Base-by-base conservation (phyloP, 371 early-diverging fungal species). In the Mucor saturninus region DNA sequence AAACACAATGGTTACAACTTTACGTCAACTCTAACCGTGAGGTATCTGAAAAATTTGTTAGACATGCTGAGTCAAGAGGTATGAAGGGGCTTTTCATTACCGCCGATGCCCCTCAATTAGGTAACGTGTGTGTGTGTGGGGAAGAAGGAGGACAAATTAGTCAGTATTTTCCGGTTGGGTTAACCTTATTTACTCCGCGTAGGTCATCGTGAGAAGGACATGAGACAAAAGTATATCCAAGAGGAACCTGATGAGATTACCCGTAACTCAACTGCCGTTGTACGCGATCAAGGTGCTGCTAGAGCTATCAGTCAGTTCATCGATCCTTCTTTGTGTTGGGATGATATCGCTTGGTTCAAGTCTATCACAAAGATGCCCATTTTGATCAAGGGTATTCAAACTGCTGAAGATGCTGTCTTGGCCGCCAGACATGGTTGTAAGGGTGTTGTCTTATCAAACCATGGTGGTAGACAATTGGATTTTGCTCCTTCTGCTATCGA, bases 401-500 rank as follows among this genome's bases (percentile, higher is more conserved):
- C 88, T 6, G 89, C 86, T 31, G 96, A 93, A 56, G 98, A 98
- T 77, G 96, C 98, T 15, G 84, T 88, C 6, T 62, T 92, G 35
- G 98, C 98, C 2, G 93, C 91, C 10, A 63, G 87, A 51, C 56
- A 80, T 52, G 95, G 95, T 0, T 85, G 89, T 53, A 85, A 88
- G 38, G 98, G 92, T 38, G 87, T 97, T 54, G 87, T 96, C 10
- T 77, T 98, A 9, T 93, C 93, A 53, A 98, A 98, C 73, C 98
- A 98, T 68, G 98, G 98, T 63, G 98, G 98, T 32, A 84, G 98
- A 10, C 98, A 98, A 73, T 79, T 98, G 46, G 98, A 97, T 72
- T 87, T 89, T 53, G 84, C 88, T 1, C 84, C 86, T n/a, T 84
- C 85, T 7, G 68, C 77, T 6, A 90, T 94, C 65, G 97, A 97